phyloP scores from a whole-genome alignment of 2,329 filamentous ascomycete genomes.

The Diaporthe sp. region DNA sequence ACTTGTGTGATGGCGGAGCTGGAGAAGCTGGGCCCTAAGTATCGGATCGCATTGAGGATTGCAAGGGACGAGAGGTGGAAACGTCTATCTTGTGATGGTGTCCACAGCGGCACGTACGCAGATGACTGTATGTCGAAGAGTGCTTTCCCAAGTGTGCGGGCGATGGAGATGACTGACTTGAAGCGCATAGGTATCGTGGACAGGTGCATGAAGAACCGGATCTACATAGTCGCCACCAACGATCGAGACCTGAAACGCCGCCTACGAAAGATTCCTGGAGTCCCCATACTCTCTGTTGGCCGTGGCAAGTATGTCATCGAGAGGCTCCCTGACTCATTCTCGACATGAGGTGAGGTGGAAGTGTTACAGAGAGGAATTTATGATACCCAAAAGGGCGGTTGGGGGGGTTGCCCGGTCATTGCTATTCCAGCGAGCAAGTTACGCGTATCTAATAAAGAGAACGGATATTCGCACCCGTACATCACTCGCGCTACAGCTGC shows the following conservation, averaged over 20 bases:
- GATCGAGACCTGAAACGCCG: slow-evolving; percentile 86
- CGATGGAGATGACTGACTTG: slow-evolving; percentile 64
- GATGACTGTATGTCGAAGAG: slow-evolving; percentile 57
- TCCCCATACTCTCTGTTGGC: slow-evolving; percentile 84
- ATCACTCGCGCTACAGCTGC: too few relatives aligned
- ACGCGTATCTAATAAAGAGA: too few relatives aligned
- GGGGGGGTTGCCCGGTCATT: too few relatives aligned
- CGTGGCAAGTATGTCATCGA: slow-evolving; percentile 96
- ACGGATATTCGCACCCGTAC: background rate
- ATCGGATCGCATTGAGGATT: slow-evolving; percentile 86
- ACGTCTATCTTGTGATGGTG: slow-evolving; percentile 80
- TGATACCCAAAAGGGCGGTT: background rate
- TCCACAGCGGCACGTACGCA: slow-evolving; percentile 86
- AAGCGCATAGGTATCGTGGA: slow-evolving; percentile 68
- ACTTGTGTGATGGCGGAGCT: slow-evolving; percentile 71
- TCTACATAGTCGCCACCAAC: slow-evolving; percentile 83
- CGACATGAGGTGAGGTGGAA: slow-evolving; percentile 62
- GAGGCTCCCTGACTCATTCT: slow-evolving; percentile 86
- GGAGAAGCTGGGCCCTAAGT: slow-evolving; percentile 75
- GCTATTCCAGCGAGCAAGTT: background rate
- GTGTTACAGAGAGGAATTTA: background rate
- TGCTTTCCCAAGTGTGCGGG: background rate
- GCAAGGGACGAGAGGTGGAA: slow-evolving; percentile 93
- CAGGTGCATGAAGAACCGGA: slow-evolving; percentile 79
- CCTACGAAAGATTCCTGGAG: slow-evolving; percentile 78